Evolutionary conservation across 805 yeast species (phyloP).

Genomic region (Vanderwaltozyma polyspora): DNA sequence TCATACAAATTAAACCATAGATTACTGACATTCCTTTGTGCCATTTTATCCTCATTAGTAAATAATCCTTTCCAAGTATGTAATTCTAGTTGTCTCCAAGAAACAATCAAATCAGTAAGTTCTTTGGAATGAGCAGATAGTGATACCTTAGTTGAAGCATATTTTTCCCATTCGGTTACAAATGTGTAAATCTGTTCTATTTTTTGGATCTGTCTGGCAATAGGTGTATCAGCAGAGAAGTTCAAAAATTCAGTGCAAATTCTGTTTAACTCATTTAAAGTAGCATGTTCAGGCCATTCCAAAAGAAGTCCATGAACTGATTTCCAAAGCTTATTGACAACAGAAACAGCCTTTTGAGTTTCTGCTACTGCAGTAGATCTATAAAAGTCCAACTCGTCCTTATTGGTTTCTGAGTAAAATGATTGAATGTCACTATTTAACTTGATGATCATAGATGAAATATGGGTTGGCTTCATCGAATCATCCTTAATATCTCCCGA

Average conservation of each 20-base stretch:
- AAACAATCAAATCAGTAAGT: slow-evolving; percentile 58
- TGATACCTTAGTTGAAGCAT: slow-evolving; percentile 70
- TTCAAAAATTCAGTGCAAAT: slow-evolving; percentile 55
- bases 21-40: slow-evolving; percentile 45
- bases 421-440: slow-evolving; percentile 26
- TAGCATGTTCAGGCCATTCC: slow-evolving; percentile 94
- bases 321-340: slow-evolving; percentile 35
- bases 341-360: slow-evolving; percentile 43
- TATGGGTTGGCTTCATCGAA: slow-evolving; percentile 18
- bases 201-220: slow-evolving; percentile 68
- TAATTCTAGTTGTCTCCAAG: slow-evolving; percentile 86
- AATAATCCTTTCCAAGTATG: slow-evolving; percentile 76
- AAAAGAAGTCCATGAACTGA: slow-evolving; percentile 37
- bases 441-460: slow-evolving; percentile 29
- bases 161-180: slow-evolving; percentile 87
- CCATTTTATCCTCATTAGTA: slow-evolving; percentile 43
- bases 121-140: slow-evolving; percentile 43
- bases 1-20: slow-evolving; percentile 94
- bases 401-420: slow-evolving; percentile 15
- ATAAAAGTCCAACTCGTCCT: slow-evolving; percentile 44
- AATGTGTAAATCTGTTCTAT: slow-evolving; percentile 77
- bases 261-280: slow-evolving; percentile 54
- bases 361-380: slow-evolving; percentile 50
- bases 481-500: slow-evolving; percentile 16
- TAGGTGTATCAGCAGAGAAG: slow-evolving; percentile 56